phyloP scores from a whole-genome alignment of 2,329 filamentous ascomycete species.

The Talaromyces sp. region DNA sequence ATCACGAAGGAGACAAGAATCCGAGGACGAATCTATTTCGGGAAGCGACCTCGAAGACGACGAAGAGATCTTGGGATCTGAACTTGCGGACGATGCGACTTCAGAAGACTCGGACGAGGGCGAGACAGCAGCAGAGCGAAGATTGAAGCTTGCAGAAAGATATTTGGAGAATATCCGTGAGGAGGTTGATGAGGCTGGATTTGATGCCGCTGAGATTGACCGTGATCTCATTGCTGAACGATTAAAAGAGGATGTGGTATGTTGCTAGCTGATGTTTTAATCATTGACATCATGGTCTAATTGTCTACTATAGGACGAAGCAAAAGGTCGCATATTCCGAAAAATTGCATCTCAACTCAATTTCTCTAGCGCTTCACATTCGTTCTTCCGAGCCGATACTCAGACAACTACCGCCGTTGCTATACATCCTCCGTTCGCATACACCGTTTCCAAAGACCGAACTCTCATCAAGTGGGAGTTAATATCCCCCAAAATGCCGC shows the following conservation, averaged over 20 bases:
- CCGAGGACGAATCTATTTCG: slow-evolving; percentile 78
- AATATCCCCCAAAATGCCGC: slow-evolving; percentile 47
- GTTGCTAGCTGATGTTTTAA: slow-evolving; percentile 23
- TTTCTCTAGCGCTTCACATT: slow-evolving; percentile 65
- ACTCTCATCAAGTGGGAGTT: slow-evolving; percentile 87
- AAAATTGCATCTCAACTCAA: slow-evolving; percentile 72
- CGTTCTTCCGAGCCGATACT: slow-evolving; percentile 75
- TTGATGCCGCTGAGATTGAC: slow-evolving; percentile 92
- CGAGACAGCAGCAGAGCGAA: slow-evolving; percentile 86
- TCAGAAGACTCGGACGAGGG: slow-evolving; percentile 66
- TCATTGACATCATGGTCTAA: neutral
- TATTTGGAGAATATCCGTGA: slow-evolving; percentile 88
- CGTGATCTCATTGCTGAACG: slow-evolving; percentile 86
- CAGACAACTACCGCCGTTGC: slow-evolving; percentile 77
- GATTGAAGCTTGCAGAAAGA: slow-evolving; percentile 81
- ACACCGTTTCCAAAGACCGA: slow-evolving; percentile 84
- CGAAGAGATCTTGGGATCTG: slow-evolving; percentile 55
- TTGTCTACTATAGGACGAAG: slow-evolving; percentile 60
- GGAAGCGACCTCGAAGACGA: slow-evolving; percentile 67
- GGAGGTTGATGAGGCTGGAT: slow-evolving; percentile 79
- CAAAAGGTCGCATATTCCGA: slow-evolving; percentile 85
- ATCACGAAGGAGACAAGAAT: slow-evolving; percentile 48
- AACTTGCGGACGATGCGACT: slow-evolving; percentile 49
- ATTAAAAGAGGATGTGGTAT: slow-evolving; percentile 80
- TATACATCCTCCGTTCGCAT: slow-evolving; percentile 74